Percentiles rank a stretch among this genome's conserved stretches.
phyloP scores from a whole-genome alignment of 2,329 filamentous ascomycete species.

The Paracorniculantispora psalliotae region DNA sequence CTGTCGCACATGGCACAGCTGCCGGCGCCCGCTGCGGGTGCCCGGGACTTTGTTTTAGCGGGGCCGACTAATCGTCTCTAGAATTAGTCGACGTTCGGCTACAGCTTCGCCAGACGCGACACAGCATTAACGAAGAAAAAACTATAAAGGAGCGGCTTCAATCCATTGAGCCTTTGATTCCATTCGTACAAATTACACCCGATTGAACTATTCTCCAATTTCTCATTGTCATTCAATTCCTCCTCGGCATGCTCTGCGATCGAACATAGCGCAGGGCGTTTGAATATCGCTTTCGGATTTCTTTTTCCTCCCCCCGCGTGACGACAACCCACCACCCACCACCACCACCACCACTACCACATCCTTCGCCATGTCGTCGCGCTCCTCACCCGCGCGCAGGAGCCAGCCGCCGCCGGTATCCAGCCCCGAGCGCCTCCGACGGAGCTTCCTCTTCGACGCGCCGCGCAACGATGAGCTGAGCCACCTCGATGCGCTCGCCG shows the following conservation, averaged over 20 bases:
- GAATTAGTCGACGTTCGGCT: background rate
- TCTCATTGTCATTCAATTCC: background rate
- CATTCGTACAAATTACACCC: background rate
- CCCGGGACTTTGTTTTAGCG: constrained; percentile 21
- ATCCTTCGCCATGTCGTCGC: constrained; percentile 35
- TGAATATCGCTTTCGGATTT: background rate
- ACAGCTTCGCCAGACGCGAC: background rate
- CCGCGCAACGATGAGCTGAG: constrained; percentile 56
- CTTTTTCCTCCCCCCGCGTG: background rate
- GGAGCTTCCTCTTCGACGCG: constrained; percentile 58
- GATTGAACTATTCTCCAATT: background rate
- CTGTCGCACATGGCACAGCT: background rate
- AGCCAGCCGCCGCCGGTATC: constrained; percentile 32
- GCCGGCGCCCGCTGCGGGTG: background rate
- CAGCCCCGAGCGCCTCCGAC: constrained; percentile 45
- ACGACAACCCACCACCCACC: too few species aligned
- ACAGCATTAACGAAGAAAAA: background rate
- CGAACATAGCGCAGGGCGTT: background rate
- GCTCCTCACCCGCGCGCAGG: constrained; percentile 37
- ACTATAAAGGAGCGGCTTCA: background rate
- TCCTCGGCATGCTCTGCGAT: constrained; percentile 7
- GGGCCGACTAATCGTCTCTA: constrained; percentile 10
- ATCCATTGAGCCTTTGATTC: background rate
- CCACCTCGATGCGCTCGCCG: constrained; percentile 61
- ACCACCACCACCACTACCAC: background rate